Evolutionary conservation across 441 rosid genomes (phyloP).

Genomic region (Gossypium aridum): DNA sequence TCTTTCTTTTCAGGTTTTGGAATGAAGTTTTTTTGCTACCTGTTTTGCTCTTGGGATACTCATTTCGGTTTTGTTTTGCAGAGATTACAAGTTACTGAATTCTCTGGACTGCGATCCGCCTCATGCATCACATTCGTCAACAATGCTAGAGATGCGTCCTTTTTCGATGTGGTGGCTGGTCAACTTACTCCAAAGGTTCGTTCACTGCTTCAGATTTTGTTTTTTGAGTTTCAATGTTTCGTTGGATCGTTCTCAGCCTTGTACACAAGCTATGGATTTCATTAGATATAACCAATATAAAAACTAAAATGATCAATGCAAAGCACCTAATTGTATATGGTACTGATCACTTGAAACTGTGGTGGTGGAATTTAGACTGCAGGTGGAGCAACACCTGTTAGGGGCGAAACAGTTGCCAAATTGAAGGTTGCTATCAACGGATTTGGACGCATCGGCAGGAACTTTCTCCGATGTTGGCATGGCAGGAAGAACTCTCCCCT

Average conservation of each 20-base stretch:
- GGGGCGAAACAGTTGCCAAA: conserved; percentile 73
- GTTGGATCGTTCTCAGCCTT: neutral
- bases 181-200: conserved; percentile 67
- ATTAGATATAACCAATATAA: neutral
- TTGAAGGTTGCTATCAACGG: conserved; percentile 96
- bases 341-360: neutral
- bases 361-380: conserved; percentile 35
- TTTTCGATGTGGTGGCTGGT: conserved; percentile 64
- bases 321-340: neutral
- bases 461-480: conserved; percentile 97
- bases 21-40: neutral
- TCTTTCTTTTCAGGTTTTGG: neutral
- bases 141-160: conserved; percentile 46
- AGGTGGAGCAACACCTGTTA: conserved; percentile 35
- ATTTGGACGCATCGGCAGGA: conserved; percentile 93
- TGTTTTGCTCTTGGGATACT: neutral
- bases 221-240: neutral
- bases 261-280: neutral
- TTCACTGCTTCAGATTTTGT: neutral
- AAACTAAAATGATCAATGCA: neutral
- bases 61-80: conserved; percentile 22
- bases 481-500: conserved; percentile 91
- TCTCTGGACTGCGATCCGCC: conserved; percentile 66
- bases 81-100: conserved; percentile 72
- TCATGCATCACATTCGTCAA: conserved; percentile 31